Evolutionary conservation across 2,329 filamentous ascomycete species (phyloP), one percentile per base, ranked within the genome.

Genomic region (Bipolaris bicolor): DNA sequence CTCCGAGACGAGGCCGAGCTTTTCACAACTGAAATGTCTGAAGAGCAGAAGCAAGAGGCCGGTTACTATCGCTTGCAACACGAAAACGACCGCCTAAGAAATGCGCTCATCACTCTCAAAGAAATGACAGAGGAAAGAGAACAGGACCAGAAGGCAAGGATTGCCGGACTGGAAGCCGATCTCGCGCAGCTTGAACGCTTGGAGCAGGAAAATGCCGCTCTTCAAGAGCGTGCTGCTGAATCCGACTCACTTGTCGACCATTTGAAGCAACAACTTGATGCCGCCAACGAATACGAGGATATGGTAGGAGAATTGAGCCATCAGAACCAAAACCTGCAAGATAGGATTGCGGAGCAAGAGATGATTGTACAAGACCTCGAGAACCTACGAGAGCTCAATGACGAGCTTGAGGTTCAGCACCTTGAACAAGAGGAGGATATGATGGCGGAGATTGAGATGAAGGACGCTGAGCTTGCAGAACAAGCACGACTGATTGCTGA

Each of bases 281-380:
- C 90, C 48, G 92, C 92, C 6, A 83, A 95, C 9, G 91, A 91
- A 5, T 91, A 92, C 11, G 95, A 98, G 73, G 90, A 96, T 65
- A 94, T 97, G 85, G 92, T 98, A 59, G 93, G 97, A 75, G 90
- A 96, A 62, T 83, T 99, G 37, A 92, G 90, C 0, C 91, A 95
- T 61, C 89, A 92, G 69, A 97, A 96, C 70, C 88, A 95, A 81
- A 85, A 84, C 62, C 88, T 96, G 72, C 87, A 88, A 34, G 91
- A 96, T 74, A 86, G 92, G 71, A 88, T 97, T 41, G 89, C 92
- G 60, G 89, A 97, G 71, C 84, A 97, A 49, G 89, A 89, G 69
- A 87, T 87, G 16, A 87, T 89, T 7, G 90, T 98, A 59, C 89
- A 93, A 61, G 94, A 98, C 63, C 83, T 98, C 10, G 92, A 97